Base-by-base conservation (phyloP, 345 rosid species). In the Populus tremula region DNA sequence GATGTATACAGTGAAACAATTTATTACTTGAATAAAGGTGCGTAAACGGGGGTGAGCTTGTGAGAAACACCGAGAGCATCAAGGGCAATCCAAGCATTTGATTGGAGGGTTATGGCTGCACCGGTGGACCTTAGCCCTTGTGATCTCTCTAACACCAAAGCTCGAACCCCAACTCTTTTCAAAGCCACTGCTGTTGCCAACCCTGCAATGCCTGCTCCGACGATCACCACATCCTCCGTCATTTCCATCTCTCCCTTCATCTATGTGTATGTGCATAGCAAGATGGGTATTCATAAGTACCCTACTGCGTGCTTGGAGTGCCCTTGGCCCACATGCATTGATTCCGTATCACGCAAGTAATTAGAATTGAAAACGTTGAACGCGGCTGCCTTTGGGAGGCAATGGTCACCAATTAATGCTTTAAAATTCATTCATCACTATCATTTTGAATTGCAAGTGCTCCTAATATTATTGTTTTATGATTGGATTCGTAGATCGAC, bases 121-220 rank as follows among this genome's bases (percentile, higher is more conserved):
- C 88, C 88, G 1, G 84, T 73, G 77, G 77, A 29, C 59, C 87
- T 71, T 4, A 85, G 79, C 62, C 36, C 74, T 0, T 82, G 72
- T 0, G 82, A 63, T 73, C 79, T 82, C 80, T 88, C 87, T 1
- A 86, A 53, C 4, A 86, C 76, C 65, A 85, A 29, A n/a, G 84
- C 71, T 73, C 35, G 38, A 21, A 83, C 43, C 25, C 89, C 84
- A 0, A 85, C 81, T 75, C 76, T 81, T 59, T 83, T 75, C 56
- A 88, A 68, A 31, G 84, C 88, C 71, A 86, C 67, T 2, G 84
- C 86, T 0, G 78, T 72, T 13, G 86, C 87, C 76, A 88, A 20
- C n/a, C 89, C 89, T 0, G 84, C 86, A 13, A 88, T 78, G 56
- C 91, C 84, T 7, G 62, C 87, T 4, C 89, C 89, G 0, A 83